Base-by-base conservation (phyloP, 139 green algal species). In the Limnomonas spitsbergensis region DNA sequence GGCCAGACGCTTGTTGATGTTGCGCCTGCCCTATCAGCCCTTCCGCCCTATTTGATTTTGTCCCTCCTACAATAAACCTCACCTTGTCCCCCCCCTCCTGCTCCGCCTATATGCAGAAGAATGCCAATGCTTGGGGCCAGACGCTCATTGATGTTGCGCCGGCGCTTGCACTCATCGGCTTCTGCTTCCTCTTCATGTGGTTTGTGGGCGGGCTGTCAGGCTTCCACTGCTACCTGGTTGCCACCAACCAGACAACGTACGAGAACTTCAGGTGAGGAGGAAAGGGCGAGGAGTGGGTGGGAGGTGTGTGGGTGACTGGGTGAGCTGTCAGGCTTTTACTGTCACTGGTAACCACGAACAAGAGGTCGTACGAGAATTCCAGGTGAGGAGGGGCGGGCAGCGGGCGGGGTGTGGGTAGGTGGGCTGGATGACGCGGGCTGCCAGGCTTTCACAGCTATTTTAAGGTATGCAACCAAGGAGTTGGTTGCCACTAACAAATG, bases 311-410 rank as follows among this genome's bases (percentile, higher is more conserved):
- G 40, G 54, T 40, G 75, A 3, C 37, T 73, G 74, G 93, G 94
- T 31, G 95, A 92, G 1, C 85, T 99, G 26, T 89, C 84, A 37
- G 85, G 82, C 54, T 97, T 99, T 70, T 96, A 99, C 87, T 80
- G 52, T 98, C 93, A 83, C 90, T 99, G 35, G 88, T 96, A 47
- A 85, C 72, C 32, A 93, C 78, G 29, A 97, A 97, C 82, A 91
- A 95, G 86, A 99, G 96, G 0, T 99, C 96, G 0, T 99, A 99
- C 75, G 96, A 99, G 86, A 98, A 97, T 83, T 98, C 98, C 80
- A 88, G 95, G 74, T 93, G 91, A 34, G 69, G 38, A 40, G 66
- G 47, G 47, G 20, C n/a, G n/a, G n/a, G n/a, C n/a, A n/a, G n/a
- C n/a, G n/a, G n/a, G n/a, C n/a, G n/a, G n/a, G n/a, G n/a, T n/a